Percentiles rank a stretch among this genome's conserved stretches.
Conservation (phyloP, 1,139 yeast genomes). For the Saccharomyces pastorianus region DNA sequence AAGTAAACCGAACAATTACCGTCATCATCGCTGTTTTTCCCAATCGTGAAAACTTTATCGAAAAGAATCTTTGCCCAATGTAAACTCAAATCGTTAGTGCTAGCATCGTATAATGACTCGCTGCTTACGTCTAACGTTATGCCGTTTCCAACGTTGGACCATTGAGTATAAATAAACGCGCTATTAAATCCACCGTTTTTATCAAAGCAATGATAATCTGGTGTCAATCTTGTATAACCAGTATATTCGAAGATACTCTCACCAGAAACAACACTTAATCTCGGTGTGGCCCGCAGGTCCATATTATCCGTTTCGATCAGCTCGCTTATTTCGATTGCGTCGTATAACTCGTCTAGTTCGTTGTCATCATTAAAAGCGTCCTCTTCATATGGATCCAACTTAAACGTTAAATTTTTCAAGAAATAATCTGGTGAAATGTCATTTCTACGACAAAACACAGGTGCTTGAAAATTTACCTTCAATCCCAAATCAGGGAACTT, state of each 20-base stretch:
- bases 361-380: not conserved
- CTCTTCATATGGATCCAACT: conserved; percentile 6
- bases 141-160: conserved; percentile 14
- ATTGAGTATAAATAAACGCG: conserved; percentile 29
- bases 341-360: not conserved
- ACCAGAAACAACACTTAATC: conserved; percentile 22
- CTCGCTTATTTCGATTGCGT: conserved; percentile 15
- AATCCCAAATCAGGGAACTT: conserved; percentile 19
- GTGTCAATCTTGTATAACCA: conserved; percentile 27
- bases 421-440: conserved; percentile 8
- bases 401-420: conserved; percentile 23
- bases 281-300: conserved; percentile 16
- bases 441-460: conserved; percentile 14
- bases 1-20: too few species aligned
- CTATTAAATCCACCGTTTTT: conserved; percentile 30
- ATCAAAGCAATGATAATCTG: conserved; percentile 27
- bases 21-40: too few species aligned
- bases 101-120: too few species aligned
- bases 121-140: not conserved
- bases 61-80: too few species aligned
- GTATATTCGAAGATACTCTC: conserved; percentile 27
- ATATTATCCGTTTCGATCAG: conserved; percentile 17
- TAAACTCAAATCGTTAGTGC: too few species aligned
- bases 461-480: conserved; percentile 10
- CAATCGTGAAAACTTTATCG: too few species aligned